phyloP scores from a whole-genome alignment of 345 rosid species.

The Hibiscus syriacus region DNA sequence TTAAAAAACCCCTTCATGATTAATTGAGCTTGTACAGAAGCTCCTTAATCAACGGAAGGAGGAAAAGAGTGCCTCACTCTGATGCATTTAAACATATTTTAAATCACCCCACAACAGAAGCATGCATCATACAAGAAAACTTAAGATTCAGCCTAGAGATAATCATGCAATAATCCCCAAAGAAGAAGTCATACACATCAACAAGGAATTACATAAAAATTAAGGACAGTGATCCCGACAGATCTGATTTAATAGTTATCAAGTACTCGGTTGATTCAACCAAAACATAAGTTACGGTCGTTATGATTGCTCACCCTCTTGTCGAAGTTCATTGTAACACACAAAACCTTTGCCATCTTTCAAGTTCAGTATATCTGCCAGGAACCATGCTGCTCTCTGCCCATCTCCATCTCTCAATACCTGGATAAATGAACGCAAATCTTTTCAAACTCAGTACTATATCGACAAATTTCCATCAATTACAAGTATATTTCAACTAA shows the following conservation, averaged over 20 bases:
- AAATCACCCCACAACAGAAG: not conserved
- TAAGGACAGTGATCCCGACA: not conserved
- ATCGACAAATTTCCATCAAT: not conserved
- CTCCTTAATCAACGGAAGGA: no score
- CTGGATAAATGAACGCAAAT: constrained; percentile 34
- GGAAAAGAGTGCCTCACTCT: not conserved
- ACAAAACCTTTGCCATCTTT: constrained; percentile 77
- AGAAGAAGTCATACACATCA: not conserved
- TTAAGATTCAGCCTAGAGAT: not conserved
- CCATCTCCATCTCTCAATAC: constrained; percentile 71
- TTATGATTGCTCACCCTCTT: constrained; percentile 49
- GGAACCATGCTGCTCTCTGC: constrained; percentile 72
- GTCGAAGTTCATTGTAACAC: constrained; percentile 50
- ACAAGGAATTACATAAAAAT: not conserved
- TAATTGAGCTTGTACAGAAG: no score
- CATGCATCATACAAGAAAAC: not conserved
- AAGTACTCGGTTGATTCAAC: not conserved
- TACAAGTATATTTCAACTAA: not conserved
- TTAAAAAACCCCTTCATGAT: no score
- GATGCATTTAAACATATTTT: not conserved
- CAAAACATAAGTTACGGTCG: no score
- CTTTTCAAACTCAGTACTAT: not conserved
- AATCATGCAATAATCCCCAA: not conserved
- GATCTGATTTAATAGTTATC: constrained; percentile 1
- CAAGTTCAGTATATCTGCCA: constrained; percentile 58